phyloP scores from a whole-genome alignment of 352 stramenopile genomes.

The Phytopythium boreale region DNA sequence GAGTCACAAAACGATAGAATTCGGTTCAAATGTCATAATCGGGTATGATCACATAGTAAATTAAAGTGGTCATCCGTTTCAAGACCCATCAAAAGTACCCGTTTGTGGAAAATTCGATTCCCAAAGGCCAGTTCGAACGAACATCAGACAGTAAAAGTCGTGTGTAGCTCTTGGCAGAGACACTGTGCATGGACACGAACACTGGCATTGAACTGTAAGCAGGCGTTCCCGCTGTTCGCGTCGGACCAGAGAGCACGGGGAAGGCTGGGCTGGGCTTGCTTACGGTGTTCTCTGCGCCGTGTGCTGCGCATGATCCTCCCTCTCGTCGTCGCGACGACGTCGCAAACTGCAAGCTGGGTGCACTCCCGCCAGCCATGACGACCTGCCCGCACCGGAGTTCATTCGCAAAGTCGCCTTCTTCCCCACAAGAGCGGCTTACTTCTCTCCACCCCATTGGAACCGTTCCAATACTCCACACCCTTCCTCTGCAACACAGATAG shows the following conservation, averaged over 20 bases:
- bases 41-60: background rate
- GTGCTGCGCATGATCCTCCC: conserved; percentile 2
- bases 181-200: background rate
- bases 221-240: background rate
- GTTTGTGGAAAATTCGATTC: background rate
- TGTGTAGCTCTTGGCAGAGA: background rate
- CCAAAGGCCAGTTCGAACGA: background rate
- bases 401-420: conserved; percentile 32
- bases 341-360: background rate
- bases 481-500: background rate
- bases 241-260: background rate
- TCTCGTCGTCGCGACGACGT: background rate
- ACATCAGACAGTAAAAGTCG: conserved; percentile 4
- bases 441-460: conserved; percentile 16
- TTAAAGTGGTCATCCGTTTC: background rate
- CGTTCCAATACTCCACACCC: conserved; percentile 2
- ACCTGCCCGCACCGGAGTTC: conserved; percentile 7
- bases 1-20: background rate
- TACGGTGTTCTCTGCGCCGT: background rate
- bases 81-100: background rate
- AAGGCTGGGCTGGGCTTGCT: background rate
- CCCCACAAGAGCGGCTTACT: conserved; percentile 8
- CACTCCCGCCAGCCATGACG: background rate
- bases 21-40: background rate
- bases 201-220: background rate